A percentile compares a stretch with the other conserved stretches of the same genome.
Evolutionary conservation across 306 rosid genomes (phyloP).

Genomic region (Trifolium repens): DNA sequence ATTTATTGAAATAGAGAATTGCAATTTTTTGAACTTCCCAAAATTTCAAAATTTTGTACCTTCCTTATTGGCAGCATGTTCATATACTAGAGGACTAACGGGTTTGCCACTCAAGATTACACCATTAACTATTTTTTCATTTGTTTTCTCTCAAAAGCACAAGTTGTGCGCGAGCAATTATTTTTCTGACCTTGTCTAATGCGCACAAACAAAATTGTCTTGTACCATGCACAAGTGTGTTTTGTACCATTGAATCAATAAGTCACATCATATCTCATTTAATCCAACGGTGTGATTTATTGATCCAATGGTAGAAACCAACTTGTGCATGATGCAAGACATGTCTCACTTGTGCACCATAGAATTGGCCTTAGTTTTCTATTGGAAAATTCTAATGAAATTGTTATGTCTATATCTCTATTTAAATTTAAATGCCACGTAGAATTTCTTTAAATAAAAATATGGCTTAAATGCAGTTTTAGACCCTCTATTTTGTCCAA

Average conservation of each 20-base stretch:
- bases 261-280: too few relatives aligned
- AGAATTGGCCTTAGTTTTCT: neutral
- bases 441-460: slow-evolving; percentile 7
- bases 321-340: too few relatives aligned
- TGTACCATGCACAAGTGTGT: too few relatives aligned
- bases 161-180: slow-evolving; percentile 22
- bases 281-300: too few relatives aligned
- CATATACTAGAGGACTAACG: neutral
- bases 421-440: neutral
- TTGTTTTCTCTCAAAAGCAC: slow-evolving; percentile 12
- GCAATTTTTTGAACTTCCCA: neutral
- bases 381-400: neutral
- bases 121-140: neutral
- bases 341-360: too few relatives aligned
- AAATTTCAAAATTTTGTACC: slow-evolving; percentile 5
- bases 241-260: too few relatives aligned
- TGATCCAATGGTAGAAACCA: too few relatives aligned
- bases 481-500: too few relatives aligned
- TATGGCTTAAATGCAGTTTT: neutral
- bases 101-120: slow-evolving; percentile 19
- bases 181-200: neutral
- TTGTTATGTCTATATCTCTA: slow-evolving; percentile 2
- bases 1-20: neutral
- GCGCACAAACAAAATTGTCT: too few relatives aligned
- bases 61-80: slow-evolving; percentile 12